Evolutionary conservation across 2,329 filamentous ascomycete genomes (phyloP).

Genomic region (Colletotrichum ledebouriae): DNA sequence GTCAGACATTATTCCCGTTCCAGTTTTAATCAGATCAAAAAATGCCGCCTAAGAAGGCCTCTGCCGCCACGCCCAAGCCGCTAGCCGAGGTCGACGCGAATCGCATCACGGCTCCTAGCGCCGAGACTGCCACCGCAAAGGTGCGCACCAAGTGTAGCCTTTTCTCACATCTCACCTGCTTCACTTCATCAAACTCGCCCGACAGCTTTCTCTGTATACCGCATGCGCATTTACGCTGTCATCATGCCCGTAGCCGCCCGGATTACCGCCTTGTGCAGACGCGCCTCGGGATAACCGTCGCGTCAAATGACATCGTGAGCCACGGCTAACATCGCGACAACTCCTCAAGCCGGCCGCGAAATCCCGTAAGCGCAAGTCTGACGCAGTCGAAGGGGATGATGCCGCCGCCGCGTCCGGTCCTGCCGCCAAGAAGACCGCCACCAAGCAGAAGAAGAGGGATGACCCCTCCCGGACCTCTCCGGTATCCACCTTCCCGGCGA

Average conservation of each 20-base stretch:
- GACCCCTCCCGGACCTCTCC: conserved; percentile 48
- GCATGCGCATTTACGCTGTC: too few relatives aligned
- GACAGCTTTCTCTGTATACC: too few relatives aligned
- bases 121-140: not conserved
- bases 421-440: not conserved
- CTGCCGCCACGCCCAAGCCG: not conserved
- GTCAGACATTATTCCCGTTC: not conserved
- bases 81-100: conserved; percentile 30
- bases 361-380: conserved; percentile 40
- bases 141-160: not conserved
- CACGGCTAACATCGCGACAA: conserved; percentile 6
- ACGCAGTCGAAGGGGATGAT: conserved; percentile 21
- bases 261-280: too few relatives aligned
- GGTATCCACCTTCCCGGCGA: conserved; percentile 62
- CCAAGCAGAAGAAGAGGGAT: conserved; percentile 19
- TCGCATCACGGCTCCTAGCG: not conserved
- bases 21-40: conserved; percentile 2
- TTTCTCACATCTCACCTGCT: not conserved
- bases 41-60: conserved; percentile 19
- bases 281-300: not conserved
- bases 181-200: not conserved
- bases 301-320: not conserved
- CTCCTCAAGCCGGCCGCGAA: conserved; percentile 25
- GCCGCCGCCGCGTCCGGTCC: not conserved
- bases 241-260: too few relatives aligned